Evolutionary conservation across 331 rosid species (phyloP), one percentile per base, ranked within the genome.

Genomic region (Quercus lobata): DNA sequence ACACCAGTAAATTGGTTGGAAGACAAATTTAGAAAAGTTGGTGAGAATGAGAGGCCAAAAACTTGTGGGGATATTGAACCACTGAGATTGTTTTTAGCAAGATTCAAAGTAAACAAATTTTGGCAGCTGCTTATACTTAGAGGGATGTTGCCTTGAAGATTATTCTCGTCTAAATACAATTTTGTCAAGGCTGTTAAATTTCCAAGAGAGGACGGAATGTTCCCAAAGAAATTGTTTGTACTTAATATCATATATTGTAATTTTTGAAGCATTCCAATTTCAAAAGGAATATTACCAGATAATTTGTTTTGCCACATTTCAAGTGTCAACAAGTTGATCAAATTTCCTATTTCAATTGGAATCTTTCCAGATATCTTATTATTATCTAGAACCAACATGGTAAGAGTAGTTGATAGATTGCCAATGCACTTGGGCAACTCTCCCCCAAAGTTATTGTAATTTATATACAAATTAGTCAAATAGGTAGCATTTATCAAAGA

Each of bases 91-190:
- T 49, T 49, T 1, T 22, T 37, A 16, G 74, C 73, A 55, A 79
- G 30, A 68, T 72, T 57, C 12, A 79, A 19, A 5, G 5, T 6
- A 17, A 49, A 55, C n/a, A 73, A 73, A 32, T 9, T 63, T 65
- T 5, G 22, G 53, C 54, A 53, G 16, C 62, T 82, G 19, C 85
- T 69, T 3, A 72, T 6, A 72, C 73, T 21, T 25, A 61, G 12
- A 41, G 49, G 58, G 10, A 73, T 73, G 22, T 65, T 63, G 24
- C 83, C 83, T 57, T 61, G 32, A n/a, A 80, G 35, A 8, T 7
- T 49, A 44, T 81, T 81, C 1, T n/a, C 32, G 0, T 12, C 41
- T 34, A 75, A 24, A 25, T 18, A 16, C 8, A 75, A 46, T 1
- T 12, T 0, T 24, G 0, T 73, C 77, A 73, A 55, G 56, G 18